phyloP scores from a whole-genome alignment of 73 alveolate genomes.

The Tetrahymena thermophila region DNA sequence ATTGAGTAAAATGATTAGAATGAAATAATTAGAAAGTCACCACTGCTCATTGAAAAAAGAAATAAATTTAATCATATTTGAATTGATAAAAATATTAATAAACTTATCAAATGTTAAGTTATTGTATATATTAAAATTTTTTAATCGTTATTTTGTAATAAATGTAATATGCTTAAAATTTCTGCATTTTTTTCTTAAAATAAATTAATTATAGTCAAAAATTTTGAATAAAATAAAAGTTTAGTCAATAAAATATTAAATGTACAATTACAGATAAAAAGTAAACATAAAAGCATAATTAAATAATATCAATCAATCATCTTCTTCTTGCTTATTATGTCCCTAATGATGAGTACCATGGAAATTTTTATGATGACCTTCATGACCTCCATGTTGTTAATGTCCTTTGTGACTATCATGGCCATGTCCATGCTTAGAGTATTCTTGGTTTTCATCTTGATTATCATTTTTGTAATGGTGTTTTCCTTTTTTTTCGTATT shows the following conservation, averaged over 20 bases:
- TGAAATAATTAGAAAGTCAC: neutral
- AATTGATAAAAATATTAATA: neutral
- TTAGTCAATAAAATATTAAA: no score
- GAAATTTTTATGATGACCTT: neutral
- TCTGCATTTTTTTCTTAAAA: no score
- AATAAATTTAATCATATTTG: neutral
- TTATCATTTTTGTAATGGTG: neutral
- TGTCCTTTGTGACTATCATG: neutral
- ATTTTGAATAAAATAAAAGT: neutral
- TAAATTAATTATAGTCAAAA: no score
- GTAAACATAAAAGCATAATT: neutral
- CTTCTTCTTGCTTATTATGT: neutral
- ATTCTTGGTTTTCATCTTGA: neutral
- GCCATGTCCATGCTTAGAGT: neutral
- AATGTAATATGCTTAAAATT: no score
- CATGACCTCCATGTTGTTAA: neutral
- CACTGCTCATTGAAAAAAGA: neutral
- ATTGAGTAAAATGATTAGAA: neutral
- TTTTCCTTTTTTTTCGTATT: neutral
- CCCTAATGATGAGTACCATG: neutral
- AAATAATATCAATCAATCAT: neutral
- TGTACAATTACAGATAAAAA: neutral
- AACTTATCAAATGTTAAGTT: neutral
- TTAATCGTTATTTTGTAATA: no score
- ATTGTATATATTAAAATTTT: neutral